Conservation (phyloP, 1,284 basidiomycete genomes). For the Wolfiporia cocos region DNA sequence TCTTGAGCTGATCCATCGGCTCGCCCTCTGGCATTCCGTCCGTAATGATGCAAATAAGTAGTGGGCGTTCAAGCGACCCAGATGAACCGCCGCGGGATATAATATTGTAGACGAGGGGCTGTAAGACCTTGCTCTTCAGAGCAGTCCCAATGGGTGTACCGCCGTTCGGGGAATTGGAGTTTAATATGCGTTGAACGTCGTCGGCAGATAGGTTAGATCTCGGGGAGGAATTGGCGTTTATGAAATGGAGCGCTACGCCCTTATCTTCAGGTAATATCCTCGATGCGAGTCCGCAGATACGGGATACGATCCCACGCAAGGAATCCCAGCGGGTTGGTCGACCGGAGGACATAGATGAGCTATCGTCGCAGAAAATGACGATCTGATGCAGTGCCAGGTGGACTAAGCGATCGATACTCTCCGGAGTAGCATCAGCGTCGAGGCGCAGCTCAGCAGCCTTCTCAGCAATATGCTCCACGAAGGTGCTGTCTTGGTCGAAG, state of each 20-base stretch:
- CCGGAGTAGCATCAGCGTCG: neutral
- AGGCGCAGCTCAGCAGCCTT: slow-evolving; percentile 1
- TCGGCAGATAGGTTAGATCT: slow-evolving; percentile 4
- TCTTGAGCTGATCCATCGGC: neutral
- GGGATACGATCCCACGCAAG: slow-evolving; percentile 5
- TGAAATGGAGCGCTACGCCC: slow-evolving; percentile 8
- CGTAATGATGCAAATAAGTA: slow-evolving; percentile 6
- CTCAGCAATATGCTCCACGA: neutral
- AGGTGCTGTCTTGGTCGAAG: neutral
- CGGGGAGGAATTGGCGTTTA: slow-evolving; percentile 1
- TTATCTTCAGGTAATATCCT: slow-evolving; percentile 7
- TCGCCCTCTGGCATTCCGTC: slow-evolving; percentile 4
- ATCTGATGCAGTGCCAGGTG: slow-evolving; percentile 1
- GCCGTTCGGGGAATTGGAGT: neutral
- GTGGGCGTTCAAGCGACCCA: slow-evolving; percentile 2
- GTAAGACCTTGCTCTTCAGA: slow-evolving; percentile 2
- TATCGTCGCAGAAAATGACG: slow-evolving; percentile 8
- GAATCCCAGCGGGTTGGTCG: slow-evolving; percentile 1
- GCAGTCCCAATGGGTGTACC: slow-evolving; percentile 4
- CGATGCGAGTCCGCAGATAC: slow-evolving; percentile 4
- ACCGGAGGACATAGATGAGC: slow-evolving; percentile 5
- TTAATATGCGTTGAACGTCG: neutral
- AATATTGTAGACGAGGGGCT: slow-evolving; percentile 6
- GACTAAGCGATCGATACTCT: slow-evolving; percentile 2
- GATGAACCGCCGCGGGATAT: neutral